phyloP scores from a whole-genome alignment of 208 protist genomes.

The Leishmania mexicana region DNA sequence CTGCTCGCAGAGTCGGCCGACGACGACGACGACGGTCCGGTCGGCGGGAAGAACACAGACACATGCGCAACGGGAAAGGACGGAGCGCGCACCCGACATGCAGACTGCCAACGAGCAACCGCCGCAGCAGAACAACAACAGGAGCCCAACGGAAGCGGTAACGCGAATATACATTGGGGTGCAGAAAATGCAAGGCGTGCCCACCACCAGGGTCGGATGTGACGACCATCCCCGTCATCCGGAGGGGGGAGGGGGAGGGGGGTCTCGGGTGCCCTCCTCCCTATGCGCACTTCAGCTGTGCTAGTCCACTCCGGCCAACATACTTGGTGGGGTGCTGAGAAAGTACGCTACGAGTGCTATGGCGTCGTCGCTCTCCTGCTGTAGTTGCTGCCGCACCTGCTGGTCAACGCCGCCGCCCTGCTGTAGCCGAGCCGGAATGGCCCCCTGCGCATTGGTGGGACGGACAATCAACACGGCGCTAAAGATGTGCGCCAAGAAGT shows the following conservation, averaged over 20 bases:
- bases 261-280: too few species aligned
- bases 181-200: not conserved
- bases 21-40: not conserved
- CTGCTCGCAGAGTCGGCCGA: not conserved
- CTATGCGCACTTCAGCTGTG: not conserved
- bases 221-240: not conserved
- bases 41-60: too few species aligned
- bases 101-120: not conserved
- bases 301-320: constrained; percentile 33
- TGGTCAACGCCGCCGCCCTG: constrained; percentile 62
- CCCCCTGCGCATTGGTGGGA: constrained; percentile 31
- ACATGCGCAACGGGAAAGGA: not conserved
- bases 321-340: constrained; percentile 58
- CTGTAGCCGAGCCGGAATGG: constrained; percentile 31
- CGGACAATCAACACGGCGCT: constrained; percentile 65
- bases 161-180: not conserved
- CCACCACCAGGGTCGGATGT: not conserved
- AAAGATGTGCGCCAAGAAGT: constrained; percentile 66
- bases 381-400: constrained; percentile 62
- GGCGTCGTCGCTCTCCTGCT: constrained; percentile 74
- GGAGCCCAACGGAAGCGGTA: not conserved
- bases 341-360: constrained; percentile 76
- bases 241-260: not conserved
- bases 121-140: not conserved
- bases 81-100: not conserved